phyloP scores from a whole-genome alignment of 2,329 filamentous ascomycete species.

The Cryphonectria radicalis region DNA sequence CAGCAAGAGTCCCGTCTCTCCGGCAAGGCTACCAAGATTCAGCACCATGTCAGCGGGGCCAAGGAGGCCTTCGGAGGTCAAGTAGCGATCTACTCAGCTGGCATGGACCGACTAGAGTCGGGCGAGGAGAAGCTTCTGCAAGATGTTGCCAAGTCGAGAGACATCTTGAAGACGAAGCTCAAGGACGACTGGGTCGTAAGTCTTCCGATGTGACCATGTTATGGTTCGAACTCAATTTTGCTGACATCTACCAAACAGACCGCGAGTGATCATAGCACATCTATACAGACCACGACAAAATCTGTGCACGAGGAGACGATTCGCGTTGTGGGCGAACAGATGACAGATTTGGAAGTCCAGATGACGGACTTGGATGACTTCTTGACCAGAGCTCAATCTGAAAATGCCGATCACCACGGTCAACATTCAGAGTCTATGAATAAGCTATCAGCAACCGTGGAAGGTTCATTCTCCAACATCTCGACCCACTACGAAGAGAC shows the following conservation, averaged over 20 bases:
- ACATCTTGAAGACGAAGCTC: conserved; percentile 78
- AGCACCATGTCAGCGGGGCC: conserved; percentile 67
- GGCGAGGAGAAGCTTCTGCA: conserved; percentile 72
- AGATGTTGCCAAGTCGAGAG: conserved; percentile 72
- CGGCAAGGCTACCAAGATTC: conserved; percentile 64
- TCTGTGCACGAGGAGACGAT: conserved; percentile 91
- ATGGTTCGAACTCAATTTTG: conserved; percentile 7
- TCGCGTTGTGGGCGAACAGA: conserved; percentile 86
- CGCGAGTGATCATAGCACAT: conserved; percentile 79
- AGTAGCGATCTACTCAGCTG: conserved; percentile 67
- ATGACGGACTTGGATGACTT: conserved; percentile 92
- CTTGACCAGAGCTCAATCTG: conserved; percentile 76
- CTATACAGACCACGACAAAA: conserved; percentile 81
- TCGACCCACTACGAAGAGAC: conserved; percentile 71
- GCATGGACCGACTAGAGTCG: conserved; percentile 75
- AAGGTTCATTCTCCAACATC: conserved; percentile 73
- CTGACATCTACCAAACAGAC: conserved; percentile 48
- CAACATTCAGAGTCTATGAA: conserved; percentile 70
- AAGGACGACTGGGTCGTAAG: conserved; percentile 84
- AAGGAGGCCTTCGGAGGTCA: conserved; percentile 68
- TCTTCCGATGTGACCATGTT: conserved; percentile 54
- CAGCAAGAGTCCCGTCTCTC: conserved; percentile 73
- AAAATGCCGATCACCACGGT: conserved; percentile 79
- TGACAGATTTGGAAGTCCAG: conserved; percentile 83
- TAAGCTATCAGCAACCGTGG: conserved; percentile 68